A percentile compares a stretch with the other conserved stretches of the same genome.
Conservation (phyloP, 2,329 filamentous ascomycete genomes). For the Talaromyces sp. region DNA sequence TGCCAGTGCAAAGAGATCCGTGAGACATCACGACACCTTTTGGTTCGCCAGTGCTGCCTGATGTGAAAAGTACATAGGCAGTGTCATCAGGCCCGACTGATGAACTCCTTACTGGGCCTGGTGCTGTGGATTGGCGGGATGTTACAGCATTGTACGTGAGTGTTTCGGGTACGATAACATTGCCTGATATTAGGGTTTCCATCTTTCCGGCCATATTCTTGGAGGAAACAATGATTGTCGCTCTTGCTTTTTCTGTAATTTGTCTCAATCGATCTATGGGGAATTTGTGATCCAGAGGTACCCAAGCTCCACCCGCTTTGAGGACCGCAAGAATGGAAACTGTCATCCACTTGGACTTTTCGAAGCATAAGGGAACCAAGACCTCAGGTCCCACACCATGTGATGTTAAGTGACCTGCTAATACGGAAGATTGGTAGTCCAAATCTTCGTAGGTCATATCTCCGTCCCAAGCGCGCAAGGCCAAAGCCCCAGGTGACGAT, state of each 20-base stretch:
- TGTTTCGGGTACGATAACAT: too few species aligned
- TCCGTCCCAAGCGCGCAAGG: conserved; percentile 31
- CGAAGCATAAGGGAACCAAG: conserved; percentile 26
- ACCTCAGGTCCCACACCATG: conserved; percentile 28
- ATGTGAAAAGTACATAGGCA: conserved; percentile 61
- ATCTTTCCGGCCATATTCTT: not conserved
- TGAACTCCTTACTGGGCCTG: too few species aligned
- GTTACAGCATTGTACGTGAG: too few species aligned
- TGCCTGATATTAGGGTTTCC: not conserved
- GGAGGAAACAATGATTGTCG: too few species aligned
- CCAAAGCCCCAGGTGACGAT: not conserved
- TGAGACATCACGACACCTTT: conserved; percentile 55
- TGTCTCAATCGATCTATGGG: not conserved
- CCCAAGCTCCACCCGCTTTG: conserved; percentile 29
- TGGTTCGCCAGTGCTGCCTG: conserved; percentile 50
- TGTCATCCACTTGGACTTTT: conserved; percentile 17
- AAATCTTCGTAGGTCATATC: conserved; percentile 33
- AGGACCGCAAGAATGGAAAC: conserved; percentile 20
- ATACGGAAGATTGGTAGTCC: conserved; percentile 19
- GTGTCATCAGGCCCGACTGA: conserved; percentile 24
- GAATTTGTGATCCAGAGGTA: conserved; percentile 31
- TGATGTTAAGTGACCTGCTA: conserved; percentile 21
- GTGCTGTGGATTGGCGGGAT: too few species aligned
- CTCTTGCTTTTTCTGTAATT: not conserved
- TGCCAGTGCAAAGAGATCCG: not conserved